These are phyloP conservation scores for Cytospora piceicola DNA, from an alignment of 2,329 filamentous ascomycete genomes.

Conservation along the genomic window DNA sequence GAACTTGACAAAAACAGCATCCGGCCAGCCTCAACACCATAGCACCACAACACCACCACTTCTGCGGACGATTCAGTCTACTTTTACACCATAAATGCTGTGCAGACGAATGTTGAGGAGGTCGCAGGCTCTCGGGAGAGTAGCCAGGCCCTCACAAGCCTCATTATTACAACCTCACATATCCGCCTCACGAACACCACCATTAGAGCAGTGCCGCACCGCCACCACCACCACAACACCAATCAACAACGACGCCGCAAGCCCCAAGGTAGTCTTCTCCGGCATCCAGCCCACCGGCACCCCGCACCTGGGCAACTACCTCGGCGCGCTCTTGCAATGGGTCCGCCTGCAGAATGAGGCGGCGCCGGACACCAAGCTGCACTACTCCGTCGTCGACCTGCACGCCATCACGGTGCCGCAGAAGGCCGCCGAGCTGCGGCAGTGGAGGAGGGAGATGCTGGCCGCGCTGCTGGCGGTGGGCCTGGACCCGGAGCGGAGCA, in stretches of 20 bases:
- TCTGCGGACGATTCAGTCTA: neutral
- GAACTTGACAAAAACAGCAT: neutral
- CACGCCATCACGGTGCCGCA: constrained; percentile 88
- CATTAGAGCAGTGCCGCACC: constrained; percentile 8
- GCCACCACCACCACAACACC: constrained; percentile 5
- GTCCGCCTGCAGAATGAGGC: constrained; percentile 73
- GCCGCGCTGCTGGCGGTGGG: constrained; percentile 84
- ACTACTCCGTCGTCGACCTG: constrained; percentile 90
- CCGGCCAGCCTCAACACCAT: neutral
- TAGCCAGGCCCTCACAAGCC: neutral
- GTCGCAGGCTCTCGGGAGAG: neutral
- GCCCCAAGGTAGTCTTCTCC: constrained; percentile 74
- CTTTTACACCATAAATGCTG: constrained; percentile 15
- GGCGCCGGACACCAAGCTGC: constrained; percentile 55
- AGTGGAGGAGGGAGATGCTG: constrained; percentile 73
- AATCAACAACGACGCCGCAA: constrained; percentile 24
- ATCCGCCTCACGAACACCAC: neutral
- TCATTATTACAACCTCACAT: neutral
- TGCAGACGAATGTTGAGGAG: neutral
- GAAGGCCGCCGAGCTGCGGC: constrained; percentile 61
- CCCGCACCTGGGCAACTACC: constrained; percentile 93
- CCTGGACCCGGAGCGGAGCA: constrained; percentile 74
- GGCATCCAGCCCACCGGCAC: constrained; percentile 96
- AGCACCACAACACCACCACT: neutral
- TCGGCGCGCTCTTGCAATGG: constrained; percentile 89